Conservation (phyloP, 225 moss, liverwort and hornwort species). For the Sphagnum contortum region DNA sequence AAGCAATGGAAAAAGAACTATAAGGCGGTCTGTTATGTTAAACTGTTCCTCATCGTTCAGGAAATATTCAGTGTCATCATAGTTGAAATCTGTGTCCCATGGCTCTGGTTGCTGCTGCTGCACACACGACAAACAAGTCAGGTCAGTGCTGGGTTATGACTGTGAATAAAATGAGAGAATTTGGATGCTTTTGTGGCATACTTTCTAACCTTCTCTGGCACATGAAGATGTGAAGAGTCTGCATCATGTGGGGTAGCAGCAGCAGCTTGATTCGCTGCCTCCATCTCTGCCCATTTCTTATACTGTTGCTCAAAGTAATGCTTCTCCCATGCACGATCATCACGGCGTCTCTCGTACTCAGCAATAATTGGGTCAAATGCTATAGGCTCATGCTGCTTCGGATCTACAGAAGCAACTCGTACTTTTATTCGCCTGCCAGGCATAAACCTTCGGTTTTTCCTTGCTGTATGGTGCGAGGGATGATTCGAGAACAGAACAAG, state of each 20-base stretch:
- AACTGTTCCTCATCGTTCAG: slow-evolving; percentile 55
- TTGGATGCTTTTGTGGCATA: too few relatives aligned
- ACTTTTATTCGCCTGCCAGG: slow-evolving; percentile 38
- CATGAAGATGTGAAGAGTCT: too few relatives aligned
- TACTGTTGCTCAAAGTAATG: slow-evolving; percentile 55
- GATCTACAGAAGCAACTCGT: slow-evolving; percentile 18
- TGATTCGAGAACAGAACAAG: slow-evolving; percentile 53
- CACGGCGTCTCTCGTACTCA: slow-evolving; percentile 46
- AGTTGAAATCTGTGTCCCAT: slow-evolving; percentile 26
- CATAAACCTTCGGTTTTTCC: slow-evolving; percentile 43
- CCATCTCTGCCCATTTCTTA: slow-evolving; percentile 35
- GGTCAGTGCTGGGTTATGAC: too few relatives aligned
- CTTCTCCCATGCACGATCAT: slow-evolving; percentile 72
- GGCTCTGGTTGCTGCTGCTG: slow-evolving; percentile 27
- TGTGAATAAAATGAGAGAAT: too few relatives aligned
- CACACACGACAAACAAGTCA: too few relatives aligned
- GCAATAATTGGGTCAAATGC: slow-evolving; percentile 71
- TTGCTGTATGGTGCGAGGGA: slow-evolving; percentile 25
- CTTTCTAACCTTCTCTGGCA: too few relatives aligned
- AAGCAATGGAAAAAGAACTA: slow-evolving; percentile 52
- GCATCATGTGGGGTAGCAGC: too few relatives aligned
- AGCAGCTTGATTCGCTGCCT: too few relatives aligned
- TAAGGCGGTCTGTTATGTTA: slow-evolving; percentile 61
- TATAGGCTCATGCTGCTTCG: slow-evolving; percentile 35
- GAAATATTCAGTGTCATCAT: slow-evolving; percentile 51